Evolutionary conservation across 768 basidiomycete genomes (phyloP), one percentile per base, ranked within the genome.

Genomic region (Galerina sulciceps): DNA sequence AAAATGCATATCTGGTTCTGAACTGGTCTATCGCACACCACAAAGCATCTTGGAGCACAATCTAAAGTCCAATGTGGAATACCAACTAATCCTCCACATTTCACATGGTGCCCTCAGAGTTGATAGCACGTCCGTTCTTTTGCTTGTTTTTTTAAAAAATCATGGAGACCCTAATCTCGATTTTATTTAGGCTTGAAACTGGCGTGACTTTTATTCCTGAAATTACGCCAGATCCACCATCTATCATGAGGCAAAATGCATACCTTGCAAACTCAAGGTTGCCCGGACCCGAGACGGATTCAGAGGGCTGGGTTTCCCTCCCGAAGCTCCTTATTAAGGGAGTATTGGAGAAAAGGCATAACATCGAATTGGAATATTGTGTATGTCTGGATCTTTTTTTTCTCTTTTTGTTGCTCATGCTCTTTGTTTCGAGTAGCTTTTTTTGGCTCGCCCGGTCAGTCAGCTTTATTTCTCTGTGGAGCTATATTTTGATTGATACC

Each of bases 381-480:
- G 56, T 38, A 50, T 42, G 53, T 20, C 11, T 57, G 14, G 44
- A 55, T 31, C 34, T 44, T 47, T 60, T 36, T 8, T 36, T 42
- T 50, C 43, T 61, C 51, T 5, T 73, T 70, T 65, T 66, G 67
- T n/a, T 72, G 73, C 50, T 69, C 69, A 31, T 5, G 8, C 26
- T 8, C 26, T 8, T 31, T 8, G 8, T 31, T 31, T 31, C 26
- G 26, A 31, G 26, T 14, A 71, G 68, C 59, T 72, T 18, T 69
- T 62, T n/a, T 52, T 71, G 15, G 69, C 69, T 2, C 60, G 56
- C 6, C 71, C 71, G 8, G 70, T 71, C 44, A 17, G 60, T 50
- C 20, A 42, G 34, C 3, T n/a, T 18, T 9, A 2, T 40, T 26
- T 31, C 11, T 43, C 8, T 22, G 6, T 17, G 15, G 10, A n/a